A percentile compares a stretch with the other conserved stretches of the same genome.
phyloP scores from a whole-genome alignment of 1,284 basidiomycete species.

The Trichosporon asahii region DNA sequence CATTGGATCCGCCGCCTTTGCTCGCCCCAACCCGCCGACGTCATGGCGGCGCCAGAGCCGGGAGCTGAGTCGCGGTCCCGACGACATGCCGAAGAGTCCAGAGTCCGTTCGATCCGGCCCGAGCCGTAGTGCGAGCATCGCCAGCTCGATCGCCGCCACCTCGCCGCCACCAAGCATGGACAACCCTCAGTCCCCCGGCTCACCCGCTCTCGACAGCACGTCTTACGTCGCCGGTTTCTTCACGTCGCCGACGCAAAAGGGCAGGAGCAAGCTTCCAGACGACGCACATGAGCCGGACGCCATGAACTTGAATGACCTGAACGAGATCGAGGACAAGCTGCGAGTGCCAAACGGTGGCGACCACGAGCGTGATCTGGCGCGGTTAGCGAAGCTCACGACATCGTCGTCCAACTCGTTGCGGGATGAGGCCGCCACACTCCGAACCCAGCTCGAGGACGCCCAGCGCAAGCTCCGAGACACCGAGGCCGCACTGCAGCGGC shows the following conservation, averaged over 20 bases:
- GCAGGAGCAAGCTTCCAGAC: not conserved
- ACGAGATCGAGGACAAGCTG: slow-evolving; percentile 6
- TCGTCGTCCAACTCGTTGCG: not conserved
- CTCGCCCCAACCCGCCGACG: slow-evolving; percentile 31
- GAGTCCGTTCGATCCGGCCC: slow-evolving; percentile 2
- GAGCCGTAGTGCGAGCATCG: slow-evolving; percentile 7
- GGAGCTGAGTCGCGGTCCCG: slow-evolving; percentile 27
- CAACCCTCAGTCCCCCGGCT: slow-evolving; percentile 31
- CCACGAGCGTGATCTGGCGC: not conserved
- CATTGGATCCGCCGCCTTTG: slow-evolving; percentile 24
- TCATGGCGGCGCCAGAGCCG: slow-evolving; percentile 26
- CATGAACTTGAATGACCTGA: not conserved
- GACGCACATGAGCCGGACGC: not conserved
- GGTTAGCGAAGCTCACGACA: not conserved
- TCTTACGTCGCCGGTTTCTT: slow-evolving; percentile 30
- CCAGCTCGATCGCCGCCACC: slow-evolving; percentile 11
- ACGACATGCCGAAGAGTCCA: slow-evolving; percentile 21
- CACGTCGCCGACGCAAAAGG: not conserved
- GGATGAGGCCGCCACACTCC: slow-evolving; percentile 53
- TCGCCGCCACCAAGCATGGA: slow-evolving; percentile 14
- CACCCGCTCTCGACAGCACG: slow-evolving; percentile 34
- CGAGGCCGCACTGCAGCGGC: slow-evolving; percentile 67
- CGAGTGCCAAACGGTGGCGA: not conserved
- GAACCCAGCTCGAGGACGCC: slow-evolving; percentile 69
- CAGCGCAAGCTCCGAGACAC: slow-evolving; percentile 67